phyloP scores from a whole-genome alignment of 1,284 basidiomycete species.

The Xerocomus amazonicus region DNA sequence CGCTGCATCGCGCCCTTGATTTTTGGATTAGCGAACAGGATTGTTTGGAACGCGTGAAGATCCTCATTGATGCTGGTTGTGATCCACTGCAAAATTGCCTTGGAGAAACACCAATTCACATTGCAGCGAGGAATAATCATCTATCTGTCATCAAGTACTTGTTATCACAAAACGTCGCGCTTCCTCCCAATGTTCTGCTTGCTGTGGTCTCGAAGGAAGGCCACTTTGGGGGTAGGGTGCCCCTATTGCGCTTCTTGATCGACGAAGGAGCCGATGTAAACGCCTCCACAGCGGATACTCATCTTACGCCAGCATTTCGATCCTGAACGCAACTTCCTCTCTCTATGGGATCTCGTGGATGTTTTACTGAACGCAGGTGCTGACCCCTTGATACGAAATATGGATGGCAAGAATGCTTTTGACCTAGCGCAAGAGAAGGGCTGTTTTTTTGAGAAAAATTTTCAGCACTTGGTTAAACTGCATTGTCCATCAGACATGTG shows the following conservation, averaged over 20 bases:
- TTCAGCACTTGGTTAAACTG: slow-evolving; percentile 3
- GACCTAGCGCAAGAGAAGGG: slow-evolving; percentile 5
- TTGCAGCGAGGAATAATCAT: background rate
- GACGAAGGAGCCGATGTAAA: slow-evolving; percentile 1
- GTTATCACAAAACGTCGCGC: background rate
- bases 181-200: slow-evolving; percentile 4
- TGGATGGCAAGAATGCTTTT: background rate
- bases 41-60: background rate
- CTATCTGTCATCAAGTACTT: background rate
- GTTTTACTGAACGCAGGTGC: slow-evolving; percentile 4
- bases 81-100: slow-evolving; percentile 1
- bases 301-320: background rate
- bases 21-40: background rate
- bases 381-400: slow-evolving; percentile 1
- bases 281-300: background rate
- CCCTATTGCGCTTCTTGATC: background rate
- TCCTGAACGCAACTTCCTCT: background rate
- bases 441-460: background rate
- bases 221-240: too few relatives aligned
- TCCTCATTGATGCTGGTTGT: slow-evolving; percentile 3
- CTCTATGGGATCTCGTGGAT: background rate
- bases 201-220: too few relatives aligned
- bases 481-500: background rate
- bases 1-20: background rate
- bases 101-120: slow-evolving; percentile 2